Evolutionary conservation across 2,329 filamentous ascomycete genomes (phyloP), one percentile per base, ranked within the genome.

Genomic region (Apiospora hydei): DNA sequence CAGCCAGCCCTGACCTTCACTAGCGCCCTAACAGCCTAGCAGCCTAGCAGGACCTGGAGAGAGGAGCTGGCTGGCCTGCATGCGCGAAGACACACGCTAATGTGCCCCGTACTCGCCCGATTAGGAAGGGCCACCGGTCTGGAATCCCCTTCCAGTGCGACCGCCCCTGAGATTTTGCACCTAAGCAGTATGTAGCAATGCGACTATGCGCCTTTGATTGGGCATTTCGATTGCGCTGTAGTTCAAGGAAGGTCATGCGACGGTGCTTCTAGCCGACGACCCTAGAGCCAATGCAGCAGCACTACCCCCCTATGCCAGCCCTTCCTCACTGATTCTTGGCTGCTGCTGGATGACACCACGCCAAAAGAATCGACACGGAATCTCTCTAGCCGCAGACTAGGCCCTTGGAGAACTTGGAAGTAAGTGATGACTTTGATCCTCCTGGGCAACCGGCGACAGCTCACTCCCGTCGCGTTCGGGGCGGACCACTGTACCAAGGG

Each of bases 81-180:
- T 61, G 53, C 53, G 53, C 30, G 26, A 61, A 64, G 21, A 6
- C 34, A 64, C 14, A n/a, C 26, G 26, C 26, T 61, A n/a, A 41
- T n/a, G 57, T 24, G 53, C 57, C 57, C 57, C 57, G 57, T 64
- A n/a, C 10, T 41, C 5, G 8, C 57, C 57, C 57, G 34, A 64
- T 14, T 41, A 64, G 57, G 57, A 41, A 64, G 57, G 30, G 34
- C 34, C 34, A 41, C 57, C 34, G 57, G 57, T 41, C 57, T 64
- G 18, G 57, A 64, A 64, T 4, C 34, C 21, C 34, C 41, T 64
- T 64, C 57, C 57, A 64, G 57, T 34, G 13, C 18, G 34, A 6
- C 30, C 38, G 18, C 57, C 57, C 57, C 57, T 64, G 57, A 64
- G 21, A 38, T 64, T n/a, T n/a, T 64, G 57, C 57, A 64, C 41